These are phyloP conservation scores for Purpureocillium lavendulum DNA, from an alignment of 2,329 filamentous ascomycete genomes.

Conservation along the genomic window DNA sequence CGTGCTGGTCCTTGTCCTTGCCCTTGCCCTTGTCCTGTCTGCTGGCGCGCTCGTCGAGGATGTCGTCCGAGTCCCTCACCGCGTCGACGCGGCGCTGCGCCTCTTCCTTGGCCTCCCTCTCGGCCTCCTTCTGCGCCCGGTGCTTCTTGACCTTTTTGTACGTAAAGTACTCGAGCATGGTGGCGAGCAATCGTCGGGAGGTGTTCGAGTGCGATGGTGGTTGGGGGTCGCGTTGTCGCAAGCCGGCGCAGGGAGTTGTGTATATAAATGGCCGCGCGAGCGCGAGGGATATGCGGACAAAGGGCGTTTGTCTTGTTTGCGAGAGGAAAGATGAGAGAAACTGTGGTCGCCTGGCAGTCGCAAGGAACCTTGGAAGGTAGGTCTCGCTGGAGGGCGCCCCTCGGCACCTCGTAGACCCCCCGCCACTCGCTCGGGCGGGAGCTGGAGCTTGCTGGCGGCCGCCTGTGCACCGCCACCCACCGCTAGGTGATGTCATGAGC, in stretches of 20 bases:
- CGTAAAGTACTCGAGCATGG: constrained; percentile 55
- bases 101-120: constrained; percentile 13
- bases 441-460: constrained; percentile 4
- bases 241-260: background rate
- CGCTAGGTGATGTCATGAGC: constrained; percentile 25
- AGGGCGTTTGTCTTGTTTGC: no score
- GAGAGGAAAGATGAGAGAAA: no score
- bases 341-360: no score
- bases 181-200: constrained; percentile 8
- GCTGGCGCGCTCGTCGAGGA: background rate
- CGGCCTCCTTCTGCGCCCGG: constrained; percentile 38
- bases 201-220: no score
- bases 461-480: constrained; percentile 23
- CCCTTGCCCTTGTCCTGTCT: constrained; percentile 5
- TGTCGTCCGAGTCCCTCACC: constrained; percentile 3
- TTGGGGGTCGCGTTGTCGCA: no score
- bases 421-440: no score
- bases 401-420: no score
- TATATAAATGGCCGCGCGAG: no score
- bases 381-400: no score
- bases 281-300: no score
- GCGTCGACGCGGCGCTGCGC: constrained; percentile 9
- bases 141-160: constrained; percentile 57
- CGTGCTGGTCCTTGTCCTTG: constrained; percentile 7
- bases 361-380: no score